Evolutionary conservation across 208 protist species (phyloP).

Genomic region (Leishmania braziliensis): DNA sequence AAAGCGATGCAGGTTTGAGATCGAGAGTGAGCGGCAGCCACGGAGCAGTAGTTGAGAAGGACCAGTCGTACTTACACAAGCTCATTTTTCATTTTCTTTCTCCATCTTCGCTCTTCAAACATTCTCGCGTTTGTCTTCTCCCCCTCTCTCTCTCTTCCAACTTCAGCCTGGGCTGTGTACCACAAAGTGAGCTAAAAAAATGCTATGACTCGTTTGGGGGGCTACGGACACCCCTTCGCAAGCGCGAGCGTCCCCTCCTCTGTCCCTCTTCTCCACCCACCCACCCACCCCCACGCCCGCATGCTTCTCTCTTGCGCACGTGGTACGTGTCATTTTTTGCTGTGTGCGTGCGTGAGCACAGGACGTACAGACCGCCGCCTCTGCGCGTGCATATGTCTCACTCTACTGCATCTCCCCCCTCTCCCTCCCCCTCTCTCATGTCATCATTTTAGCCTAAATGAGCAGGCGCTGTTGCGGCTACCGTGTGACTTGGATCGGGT

Average conservation of each 20-base stretch:
- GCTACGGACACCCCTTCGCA: background rate
- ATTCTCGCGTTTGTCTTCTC: background rate
- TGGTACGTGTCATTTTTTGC: background rate
- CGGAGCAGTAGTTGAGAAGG: background rate
- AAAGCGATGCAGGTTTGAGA: background rate
- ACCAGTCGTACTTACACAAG: background rate
- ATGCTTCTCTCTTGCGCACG: background rate
- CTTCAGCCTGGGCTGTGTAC: background rate
- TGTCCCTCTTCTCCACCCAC: background rate
- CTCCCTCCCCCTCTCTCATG: background rate
- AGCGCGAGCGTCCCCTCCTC: background rate
- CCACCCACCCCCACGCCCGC: background rate
- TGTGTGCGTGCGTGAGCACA: background rate
- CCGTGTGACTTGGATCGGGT: background rate
- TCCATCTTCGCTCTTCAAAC: background rate
- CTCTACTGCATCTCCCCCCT: background rate
- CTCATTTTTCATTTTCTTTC: background rate
- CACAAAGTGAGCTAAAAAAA: background rate
- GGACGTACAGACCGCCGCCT: background rate
- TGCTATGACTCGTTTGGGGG: background rate
- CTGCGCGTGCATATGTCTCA: background rate
- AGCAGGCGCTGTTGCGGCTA: background rate
- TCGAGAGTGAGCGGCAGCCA: background rate
- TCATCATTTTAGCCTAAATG: background rate
- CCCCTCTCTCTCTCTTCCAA: background rate